Evolutionary conservation across 805 yeast genomes (phyloP).

Genomic region (Kurtzmaniella cleridarum): DNA sequence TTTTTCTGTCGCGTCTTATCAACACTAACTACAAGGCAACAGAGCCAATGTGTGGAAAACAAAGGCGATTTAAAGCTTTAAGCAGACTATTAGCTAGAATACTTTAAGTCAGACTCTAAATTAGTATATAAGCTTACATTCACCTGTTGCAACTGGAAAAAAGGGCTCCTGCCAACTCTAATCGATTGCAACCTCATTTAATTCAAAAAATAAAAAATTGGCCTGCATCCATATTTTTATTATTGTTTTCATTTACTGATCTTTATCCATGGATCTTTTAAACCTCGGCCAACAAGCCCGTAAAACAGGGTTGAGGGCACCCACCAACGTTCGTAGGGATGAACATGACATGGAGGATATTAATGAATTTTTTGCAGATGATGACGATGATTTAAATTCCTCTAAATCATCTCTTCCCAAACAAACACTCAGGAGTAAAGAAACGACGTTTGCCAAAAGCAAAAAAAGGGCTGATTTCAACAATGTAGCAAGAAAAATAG

Average conservation of each 20-base stretch:
- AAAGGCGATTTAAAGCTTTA: no score
- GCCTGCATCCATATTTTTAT: neutral
- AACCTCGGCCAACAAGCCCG: constrained; percentile 58
- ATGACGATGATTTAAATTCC: constrained; percentile 18
- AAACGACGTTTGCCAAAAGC: neutral
- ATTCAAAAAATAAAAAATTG: neutral
- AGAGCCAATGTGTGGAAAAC: no score
- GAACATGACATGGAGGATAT: constrained; percentile 62
- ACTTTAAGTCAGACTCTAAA: no score
- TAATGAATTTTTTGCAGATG: constrained; percentile 62
- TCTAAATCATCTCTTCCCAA: constrained; percentile 1
- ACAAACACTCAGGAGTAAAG: neutral
- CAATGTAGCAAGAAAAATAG: constrained; percentile 28
- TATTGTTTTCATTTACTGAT: neutral
- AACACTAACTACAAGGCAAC: no score
- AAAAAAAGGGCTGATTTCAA: constrained; percentile 8
- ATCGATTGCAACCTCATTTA: neutral
- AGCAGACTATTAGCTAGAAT: no score
- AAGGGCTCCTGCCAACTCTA: no score
- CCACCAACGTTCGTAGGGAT: constrained; percentile 45
- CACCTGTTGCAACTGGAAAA: no score
- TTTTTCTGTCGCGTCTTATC: no score
- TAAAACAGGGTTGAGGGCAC: constrained; percentile 57
- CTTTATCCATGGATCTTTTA: constrained; percentile 29
- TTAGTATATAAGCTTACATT: no score